Conservation (phyloP, 108 stramenopile species). For the Fragilariopsis cylindrus region DNA sequence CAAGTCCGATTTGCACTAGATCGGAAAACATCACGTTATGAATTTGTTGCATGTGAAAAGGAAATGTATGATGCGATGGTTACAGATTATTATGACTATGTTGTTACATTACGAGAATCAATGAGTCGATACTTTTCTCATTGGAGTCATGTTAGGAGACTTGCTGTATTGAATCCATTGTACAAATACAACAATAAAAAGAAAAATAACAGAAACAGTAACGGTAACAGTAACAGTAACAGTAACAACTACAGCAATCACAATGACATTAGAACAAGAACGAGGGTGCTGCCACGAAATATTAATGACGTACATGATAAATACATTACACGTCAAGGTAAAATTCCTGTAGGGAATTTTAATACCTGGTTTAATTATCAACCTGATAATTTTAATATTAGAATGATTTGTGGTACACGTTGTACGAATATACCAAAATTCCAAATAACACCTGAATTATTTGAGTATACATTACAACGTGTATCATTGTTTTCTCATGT, state of each 20-base stretch:
- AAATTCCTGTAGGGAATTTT: conserved; percentile 12
- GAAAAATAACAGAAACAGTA: no score
- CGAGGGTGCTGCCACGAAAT: not conserved
- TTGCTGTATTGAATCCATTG: not conserved
- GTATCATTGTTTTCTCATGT: conserved; percentile 25
- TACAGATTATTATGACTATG: conserved; percentile 26
- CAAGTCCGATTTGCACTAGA: not conserved
- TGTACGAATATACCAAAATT: conserved; percentile 33
- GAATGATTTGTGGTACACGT: conserved; percentile 37
- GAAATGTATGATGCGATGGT: conserved; percentile 36
- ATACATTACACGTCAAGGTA: not conserved
- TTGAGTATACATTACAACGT: conserved; percentile 34
- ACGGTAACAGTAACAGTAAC: not conserved
- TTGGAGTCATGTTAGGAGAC: conserved; percentile 28
- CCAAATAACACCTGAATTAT: conserved; percentile 31
- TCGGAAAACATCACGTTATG: conserved; percentile 18
- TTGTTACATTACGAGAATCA: conserved; percentile 35
- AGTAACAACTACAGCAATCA: not conserved
- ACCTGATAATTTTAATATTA: conserved; percentile 46
- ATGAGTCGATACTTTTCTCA: conserved; percentile 36
- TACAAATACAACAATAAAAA: not conserved
- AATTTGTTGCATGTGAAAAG: conserved; percentile 39
- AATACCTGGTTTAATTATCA: conserved; percentile 28
- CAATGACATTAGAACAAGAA: not conserved
- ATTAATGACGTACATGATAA: not conserved